Conservation (phyloP, 139 green algal species). For the Tetradesmus lagerheimii region DNA sequence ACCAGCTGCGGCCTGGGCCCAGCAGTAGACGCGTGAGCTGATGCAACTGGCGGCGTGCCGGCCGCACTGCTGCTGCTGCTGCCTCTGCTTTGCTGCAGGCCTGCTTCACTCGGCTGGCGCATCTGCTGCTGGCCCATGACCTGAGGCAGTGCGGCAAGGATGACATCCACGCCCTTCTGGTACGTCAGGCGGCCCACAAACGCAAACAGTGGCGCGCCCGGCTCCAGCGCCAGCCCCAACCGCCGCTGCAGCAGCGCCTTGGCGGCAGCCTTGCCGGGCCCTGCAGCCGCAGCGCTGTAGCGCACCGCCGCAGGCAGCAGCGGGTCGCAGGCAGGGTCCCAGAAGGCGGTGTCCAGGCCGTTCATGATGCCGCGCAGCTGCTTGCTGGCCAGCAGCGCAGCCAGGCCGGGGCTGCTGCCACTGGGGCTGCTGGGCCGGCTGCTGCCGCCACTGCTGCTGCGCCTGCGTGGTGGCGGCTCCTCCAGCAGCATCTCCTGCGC, state of each 20-base stretch:
- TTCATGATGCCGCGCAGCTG: conserved; percentile 80
- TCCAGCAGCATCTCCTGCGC: conserved; percentile 68
- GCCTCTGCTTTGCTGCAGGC: neutral
- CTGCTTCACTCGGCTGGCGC: neutral
- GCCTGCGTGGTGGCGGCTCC: neutral
- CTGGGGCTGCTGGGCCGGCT: neutral
- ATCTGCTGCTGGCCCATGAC: conserved; percentile 58
- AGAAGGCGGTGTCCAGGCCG: conserved; percentile 73
- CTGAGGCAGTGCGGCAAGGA: conserved; percentile 75
- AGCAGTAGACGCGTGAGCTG: neutral
- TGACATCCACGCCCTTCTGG: conserved; percentile 91
- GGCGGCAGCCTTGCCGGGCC: conserved; percentile 71
- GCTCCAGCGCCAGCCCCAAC: conserved; percentile 69
- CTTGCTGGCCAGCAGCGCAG: neutral
- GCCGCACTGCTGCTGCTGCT: conserved; percentile 21
- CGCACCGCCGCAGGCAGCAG: conserved; percentile 64
- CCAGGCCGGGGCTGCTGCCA: neutral
- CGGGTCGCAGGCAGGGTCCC: conserved; percentile 76
- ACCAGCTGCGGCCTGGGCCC: conserved; percentile 50
- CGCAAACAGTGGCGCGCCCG: conserved; percentile 69
- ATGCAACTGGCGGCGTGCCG: neutral
- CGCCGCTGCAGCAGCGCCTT: conserved; percentile 75
- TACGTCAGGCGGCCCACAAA: conserved; percentile 85
- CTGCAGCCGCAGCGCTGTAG: conserved; percentile 54
- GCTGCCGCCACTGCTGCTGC: conserved; percentile 15